These are phyloP conservation scores for Oryza glumipatula DNA, from an alignment of 176 grass and related monocot species.

Conservation along the genomic window DNA sequence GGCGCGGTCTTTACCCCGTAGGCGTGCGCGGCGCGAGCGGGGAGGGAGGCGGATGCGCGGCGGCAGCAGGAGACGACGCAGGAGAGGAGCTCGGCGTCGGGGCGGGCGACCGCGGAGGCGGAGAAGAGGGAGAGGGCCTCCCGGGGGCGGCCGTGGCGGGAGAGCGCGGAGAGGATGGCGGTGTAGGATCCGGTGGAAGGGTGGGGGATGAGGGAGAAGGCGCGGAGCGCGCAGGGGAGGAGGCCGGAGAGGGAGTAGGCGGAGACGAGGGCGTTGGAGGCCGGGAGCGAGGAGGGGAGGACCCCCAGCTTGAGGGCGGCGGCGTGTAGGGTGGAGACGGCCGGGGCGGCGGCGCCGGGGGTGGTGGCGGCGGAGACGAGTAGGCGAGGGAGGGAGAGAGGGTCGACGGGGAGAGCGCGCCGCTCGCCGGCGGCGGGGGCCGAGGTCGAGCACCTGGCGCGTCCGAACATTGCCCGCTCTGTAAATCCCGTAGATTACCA, in stretches of 20 bases:
- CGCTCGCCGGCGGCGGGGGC: constrained; percentile 39
- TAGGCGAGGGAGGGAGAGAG: constrained; percentile 32
- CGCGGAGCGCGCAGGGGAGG: constrained; percentile 40
- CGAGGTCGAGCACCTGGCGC: not conserved
- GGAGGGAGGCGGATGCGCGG: constrained; percentile 31
- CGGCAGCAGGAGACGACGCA: constrained; percentile 67
- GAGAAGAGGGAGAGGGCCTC: constrained; percentile 57
- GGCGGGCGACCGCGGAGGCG: constrained; percentile 48
- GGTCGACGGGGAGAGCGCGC: constrained; percentile 32
- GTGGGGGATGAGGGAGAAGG: constrained; percentile 48
- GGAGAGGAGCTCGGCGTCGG: constrained; percentile 65
- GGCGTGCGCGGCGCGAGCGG: constrained; percentile 53
- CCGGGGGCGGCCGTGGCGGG: constrained; percentile 45
- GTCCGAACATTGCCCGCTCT: constrained; percentile 1
- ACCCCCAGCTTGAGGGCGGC: constrained; percentile 60
- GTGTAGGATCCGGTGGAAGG: constrained; percentile 66
- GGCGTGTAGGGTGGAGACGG: constrained; percentile 53
- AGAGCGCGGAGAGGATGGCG: constrained; percentile 60
- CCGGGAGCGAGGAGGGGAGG: constrained; percentile 47
- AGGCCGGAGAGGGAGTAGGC: constrained; percentile 50
- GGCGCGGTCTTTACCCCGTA: constrained; percentile 55
- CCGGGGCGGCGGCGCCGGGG: not conserved
- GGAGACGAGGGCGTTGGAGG: constrained; percentile 69
- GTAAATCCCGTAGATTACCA: not conserved
- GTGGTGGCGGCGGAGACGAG: constrained; percentile 25